Percentiles rank a stretch among this genome's conserved stretches.
These are phyloP conservation scores for Pachyrhizus erosus DNA, from an alignment of 306 rosid species.

Conservation along the genomic window DNA sequence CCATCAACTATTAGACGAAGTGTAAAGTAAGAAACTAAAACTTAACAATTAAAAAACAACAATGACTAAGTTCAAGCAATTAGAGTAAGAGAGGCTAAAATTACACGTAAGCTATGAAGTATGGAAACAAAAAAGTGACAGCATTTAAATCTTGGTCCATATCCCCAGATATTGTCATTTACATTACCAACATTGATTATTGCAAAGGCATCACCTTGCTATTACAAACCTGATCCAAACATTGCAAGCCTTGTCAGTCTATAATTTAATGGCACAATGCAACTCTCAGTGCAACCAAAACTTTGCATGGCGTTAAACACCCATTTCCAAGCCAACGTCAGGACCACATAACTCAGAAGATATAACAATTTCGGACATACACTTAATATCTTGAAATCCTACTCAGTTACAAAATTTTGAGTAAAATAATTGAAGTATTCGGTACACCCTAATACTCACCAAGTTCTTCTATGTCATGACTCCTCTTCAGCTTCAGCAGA, in stretches of 20 bases:
- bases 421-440: constrained; percentile 1
- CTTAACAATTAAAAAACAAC: not conserved
- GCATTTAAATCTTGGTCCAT: not conserved
- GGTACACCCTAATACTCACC: constrained; percentile 14
- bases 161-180: not conserved
- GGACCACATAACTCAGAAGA: not conserved
- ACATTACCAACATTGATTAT: not conserved
- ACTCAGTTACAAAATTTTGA: constrained; percentile 11
- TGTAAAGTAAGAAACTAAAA: not conserved
- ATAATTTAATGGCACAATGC: not conserved
- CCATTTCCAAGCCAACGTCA: not conserved
- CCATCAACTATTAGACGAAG: not conserved
- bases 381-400: not conserved
- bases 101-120: not conserved
- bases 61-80: not conserved
- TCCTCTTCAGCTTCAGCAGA: constrained; percentile 84
- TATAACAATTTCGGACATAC: not conserved
- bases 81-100: not conserved
- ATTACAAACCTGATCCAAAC: not conserved
- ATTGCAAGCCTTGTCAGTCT: not conserved
- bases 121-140: not conserved
- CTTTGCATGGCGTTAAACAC: not conserved
- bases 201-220: not conserved
- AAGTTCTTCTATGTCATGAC: constrained; percentile 44
- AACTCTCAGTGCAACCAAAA: not conserved